These are phyloP conservation scores for Morella rubra DNA, from an alignment of 306 rosid species.

Conservation along the genomic window DNA sequence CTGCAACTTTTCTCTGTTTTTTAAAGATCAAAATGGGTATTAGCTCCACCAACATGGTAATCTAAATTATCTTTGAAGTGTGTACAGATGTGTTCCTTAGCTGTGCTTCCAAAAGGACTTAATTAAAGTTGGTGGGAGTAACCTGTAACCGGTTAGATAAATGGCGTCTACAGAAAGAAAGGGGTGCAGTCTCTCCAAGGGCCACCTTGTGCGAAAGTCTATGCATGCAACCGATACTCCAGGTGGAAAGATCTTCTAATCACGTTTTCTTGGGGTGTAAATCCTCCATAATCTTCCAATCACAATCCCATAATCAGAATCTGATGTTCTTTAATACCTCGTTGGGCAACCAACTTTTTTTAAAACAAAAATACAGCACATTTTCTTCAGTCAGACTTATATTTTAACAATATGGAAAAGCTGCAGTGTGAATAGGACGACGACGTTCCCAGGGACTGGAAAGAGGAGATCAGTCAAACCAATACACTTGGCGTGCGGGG, in stretches of 20 bases:
- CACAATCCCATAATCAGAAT: neutral
- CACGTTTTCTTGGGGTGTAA: too few relatives aligned
- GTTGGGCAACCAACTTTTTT: neutral
- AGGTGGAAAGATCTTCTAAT: neutral
- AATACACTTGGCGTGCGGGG: slow-evolving; percentile 47
- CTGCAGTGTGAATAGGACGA: neutral
- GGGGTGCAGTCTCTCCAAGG: too few relatives aligned
- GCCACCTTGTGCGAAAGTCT: too few relatives aligned
- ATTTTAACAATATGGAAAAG: neutral
- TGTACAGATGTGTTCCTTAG: too few relatives aligned
- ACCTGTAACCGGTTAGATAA: too few relatives aligned
- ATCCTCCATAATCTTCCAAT: neutral
- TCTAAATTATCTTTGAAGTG: too few relatives aligned
- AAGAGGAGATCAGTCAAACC: slow-evolving; percentile 16
- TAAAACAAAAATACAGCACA: neutral
- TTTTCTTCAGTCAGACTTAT: neutral
- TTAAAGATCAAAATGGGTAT: neutral
- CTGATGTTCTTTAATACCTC: slow-evolving; percentile 4
- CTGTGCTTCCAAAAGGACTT: too few relatives aligned
- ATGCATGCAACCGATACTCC: neutral
- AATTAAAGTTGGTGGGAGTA: too few relatives aligned
- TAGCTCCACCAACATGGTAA: neutral
- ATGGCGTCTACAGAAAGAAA: too few relatives aligned
- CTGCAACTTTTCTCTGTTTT: too few relatives aligned
- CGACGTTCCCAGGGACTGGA: neutral